Percentiles rank a stretch among this genome's conserved stretches.
These are phyloP conservation scores for Ceratobasidium sp. DNA, from an alignment of 1,284 basidiomycete species.

Conservation along the genomic window DNA sequence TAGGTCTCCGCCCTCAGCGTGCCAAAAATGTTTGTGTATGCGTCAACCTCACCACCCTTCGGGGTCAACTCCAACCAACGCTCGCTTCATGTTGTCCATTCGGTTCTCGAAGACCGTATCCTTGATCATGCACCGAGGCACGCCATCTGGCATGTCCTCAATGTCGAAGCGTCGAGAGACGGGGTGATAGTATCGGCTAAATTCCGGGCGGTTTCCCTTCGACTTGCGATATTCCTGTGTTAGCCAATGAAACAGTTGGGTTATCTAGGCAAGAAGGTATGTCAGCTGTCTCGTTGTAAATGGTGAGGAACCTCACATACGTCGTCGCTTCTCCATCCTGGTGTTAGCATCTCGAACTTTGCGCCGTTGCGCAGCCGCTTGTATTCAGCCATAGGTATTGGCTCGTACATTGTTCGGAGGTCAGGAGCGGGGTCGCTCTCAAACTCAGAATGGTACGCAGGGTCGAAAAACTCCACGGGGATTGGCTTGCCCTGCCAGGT, in stretches of 20 bases:
- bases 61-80: conserved; percentile 12
- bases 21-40: no score
- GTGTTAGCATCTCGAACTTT: conserved; percentile 29
- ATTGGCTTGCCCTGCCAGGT: conserved; percentile 36
- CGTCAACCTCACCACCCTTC: conserved; percentile 9
- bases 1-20: no score
- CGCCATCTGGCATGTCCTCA: conserved; percentile 36
- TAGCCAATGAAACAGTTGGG: conserved; percentile 33
- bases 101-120: conserved; percentile 2
- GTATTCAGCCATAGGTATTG: conserved; percentile 6
- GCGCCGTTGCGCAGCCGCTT: conserved; percentile 14
- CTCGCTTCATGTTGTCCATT: conserved; percentile 30
- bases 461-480: conserved; percentile 23
- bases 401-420: not conserved
- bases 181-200: conserved; percentile 25
- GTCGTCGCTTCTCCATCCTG: conserved; percentile 29
- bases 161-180: conserved; percentile 17
- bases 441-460: conserved; percentile 27
- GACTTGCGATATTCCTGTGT: conserved; percentile 25
- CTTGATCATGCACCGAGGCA: conserved; percentile 31
- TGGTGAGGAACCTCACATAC: conserved; percentile 5
- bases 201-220: conserved; percentile 26
- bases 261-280: conserved; percentile 23
- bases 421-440: conserved; percentile 32
- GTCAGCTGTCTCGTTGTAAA: not conserved